These are phyloP conservation scores for Lentinus tigrinus DNA, from an alignment of 768 basidiomycete species.

Conservation along the genomic window DNA sequence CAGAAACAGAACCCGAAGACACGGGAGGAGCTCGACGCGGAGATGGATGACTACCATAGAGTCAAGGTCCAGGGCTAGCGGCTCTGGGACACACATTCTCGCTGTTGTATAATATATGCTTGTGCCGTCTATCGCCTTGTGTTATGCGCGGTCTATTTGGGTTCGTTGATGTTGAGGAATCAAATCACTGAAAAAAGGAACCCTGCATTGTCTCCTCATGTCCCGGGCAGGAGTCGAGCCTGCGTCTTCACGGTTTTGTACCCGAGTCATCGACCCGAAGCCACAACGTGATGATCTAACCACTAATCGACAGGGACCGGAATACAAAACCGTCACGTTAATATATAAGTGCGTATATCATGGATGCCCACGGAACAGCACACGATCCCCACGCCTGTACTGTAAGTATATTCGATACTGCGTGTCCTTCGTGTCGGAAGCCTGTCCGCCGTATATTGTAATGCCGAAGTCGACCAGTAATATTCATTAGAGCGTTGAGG, in stretches of 20 bases:
- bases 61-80: not conserved
- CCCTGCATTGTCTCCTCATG: too few species aligned
- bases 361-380: too few species aligned
- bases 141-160: not conserved
- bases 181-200: not conserved
- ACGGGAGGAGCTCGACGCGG: constrained; percentile 64
- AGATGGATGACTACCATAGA: constrained; percentile 78
- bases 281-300: constrained; percentile 14
- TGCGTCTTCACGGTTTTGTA: constrained; percentile 7
- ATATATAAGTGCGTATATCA: not conserved
- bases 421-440: too few species aligned
- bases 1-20: constrained; percentile 30
- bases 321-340: not conserved
- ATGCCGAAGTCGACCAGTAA: too few species aligned
- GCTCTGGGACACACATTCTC: too few species aligned
- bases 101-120: not conserved
- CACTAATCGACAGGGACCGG: constrained; percentile 16
- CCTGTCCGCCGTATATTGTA: too few species aligned
- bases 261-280: not conserved
- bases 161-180: too few species aligned
- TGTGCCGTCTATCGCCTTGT: not conserved
- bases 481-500: too few species aligned
- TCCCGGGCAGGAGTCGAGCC: constrained; percentile 15
- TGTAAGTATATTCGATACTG: too few species aligned
- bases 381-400: too few species aligned